Evolutionary conservation across 768 basidiomycete species (phyloP).

Genomic region (Psilocybe tampanensis): DNA sequence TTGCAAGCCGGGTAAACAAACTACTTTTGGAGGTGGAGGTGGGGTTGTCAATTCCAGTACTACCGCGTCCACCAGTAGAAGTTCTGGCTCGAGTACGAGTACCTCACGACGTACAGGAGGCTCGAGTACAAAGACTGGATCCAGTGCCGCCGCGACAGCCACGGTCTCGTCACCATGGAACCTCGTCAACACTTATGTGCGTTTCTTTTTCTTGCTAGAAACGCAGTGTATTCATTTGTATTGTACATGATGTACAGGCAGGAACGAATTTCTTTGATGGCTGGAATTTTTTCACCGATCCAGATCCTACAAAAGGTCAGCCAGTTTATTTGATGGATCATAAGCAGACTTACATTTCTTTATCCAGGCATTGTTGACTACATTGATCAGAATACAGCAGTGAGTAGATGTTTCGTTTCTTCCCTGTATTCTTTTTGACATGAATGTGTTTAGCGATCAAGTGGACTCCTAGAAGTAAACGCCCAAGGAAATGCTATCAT

Average conservation of each 20-base stretch:
- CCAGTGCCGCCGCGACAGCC: constrained; percentile 23
- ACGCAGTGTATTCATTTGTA: neutral
- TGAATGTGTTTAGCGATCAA: constrained; percentile 41
- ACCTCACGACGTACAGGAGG: constrained; percentile 10
- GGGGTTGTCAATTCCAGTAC: constrained; percentile 23
- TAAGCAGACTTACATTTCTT: constrained; percentile 1
- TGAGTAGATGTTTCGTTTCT: constrained; percentile 32
- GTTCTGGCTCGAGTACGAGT: neutral
- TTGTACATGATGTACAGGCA: constrained; percentile 33
- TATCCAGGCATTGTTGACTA: constrained; percentile 52
- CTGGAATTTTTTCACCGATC: constrained; percentile 69
- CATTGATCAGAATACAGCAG: constrained; percentile 61
- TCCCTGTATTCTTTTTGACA: neutral
- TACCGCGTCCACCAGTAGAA: constrained; percentile 21
- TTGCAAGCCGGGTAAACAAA: constrained; percentile 42
- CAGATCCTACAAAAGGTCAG: constrained; percentile 79
- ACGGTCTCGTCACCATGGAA: constrained; percentile 56
- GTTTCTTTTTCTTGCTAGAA: constrained; percentile 10
- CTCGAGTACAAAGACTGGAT: constrained; percentile 7
- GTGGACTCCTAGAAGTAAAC: constrained; percentile 69
- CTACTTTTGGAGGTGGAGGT: constrained; percentile 21
- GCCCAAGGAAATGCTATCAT: constrained; percentile 77
- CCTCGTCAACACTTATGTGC: constrained; percentile 58
- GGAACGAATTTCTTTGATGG: constrained; percentile 81
- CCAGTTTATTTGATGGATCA: neutral